Evolutionary conservation across 805 yeast species (phyloP), one percentile per base, ranked within the genome.

Genomic region (Ogataea minuta): DNA sequence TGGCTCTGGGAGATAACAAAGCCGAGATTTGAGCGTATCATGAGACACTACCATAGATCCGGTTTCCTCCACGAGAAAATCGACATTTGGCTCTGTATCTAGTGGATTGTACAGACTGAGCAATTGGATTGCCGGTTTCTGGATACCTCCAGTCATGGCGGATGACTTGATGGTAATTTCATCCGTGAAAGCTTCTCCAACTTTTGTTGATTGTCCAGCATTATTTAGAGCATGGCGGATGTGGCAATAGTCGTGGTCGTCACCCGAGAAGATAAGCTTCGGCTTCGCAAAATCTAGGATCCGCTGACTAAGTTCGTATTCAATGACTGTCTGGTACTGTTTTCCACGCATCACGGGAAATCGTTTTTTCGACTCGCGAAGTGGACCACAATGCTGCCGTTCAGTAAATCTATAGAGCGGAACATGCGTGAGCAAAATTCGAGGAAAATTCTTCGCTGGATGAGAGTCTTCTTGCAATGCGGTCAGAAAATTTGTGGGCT

Each of bases 221-320:
- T 40, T 41, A 2, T 21, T 39, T 25, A 49, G 64, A 4, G 50
- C 41, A 57, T 91, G 97, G 14, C 65, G 63, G 21, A 83, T 72
- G 48, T 84, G 87, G 61, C 99, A 93, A 50, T 85, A 89, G 60
- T 93, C 99, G 62, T 93, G 99, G 58, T 93, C 98, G 59, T 93
- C 99, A 2, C 98, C 99, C 9, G 93, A 78, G 52, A 90, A 84
- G 3, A 85, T 71, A n/a, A 80, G 60, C 12, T 69, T 70, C 0
- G 99, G 99, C 31, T 71, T 66, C 3, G 90, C 54, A 4, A 61
- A 64, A 2, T 66, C 46, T 35, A 93, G 64, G 9, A 93, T 70
- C 14, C 74, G 70, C 28, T 75, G 70, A 0, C 90, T 66, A 2
- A 81, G 53, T 9, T 72, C 74, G 13, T 74, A 65, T 39, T 79